A percentile compares a stretch with the other conserved stretches of the same genome.
phyloP scores from a whole-genome alignment of 164 flowering plant species.

The Macadamia tetraphylla region DNA sequence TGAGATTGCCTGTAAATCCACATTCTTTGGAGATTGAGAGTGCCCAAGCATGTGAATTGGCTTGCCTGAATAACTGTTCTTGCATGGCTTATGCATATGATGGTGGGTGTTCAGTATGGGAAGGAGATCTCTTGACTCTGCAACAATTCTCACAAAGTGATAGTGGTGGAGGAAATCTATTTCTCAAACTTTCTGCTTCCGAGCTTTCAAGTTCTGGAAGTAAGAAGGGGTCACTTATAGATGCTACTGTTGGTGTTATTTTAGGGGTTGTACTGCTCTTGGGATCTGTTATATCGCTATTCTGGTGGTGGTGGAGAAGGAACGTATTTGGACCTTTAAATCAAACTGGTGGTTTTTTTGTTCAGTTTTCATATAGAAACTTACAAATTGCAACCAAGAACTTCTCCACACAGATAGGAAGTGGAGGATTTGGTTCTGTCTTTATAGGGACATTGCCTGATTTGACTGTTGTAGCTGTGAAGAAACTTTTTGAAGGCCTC shows the following conservation, averaged over 20 bases:
- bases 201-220: conserved; percentile 3
- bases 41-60: conserved; percentile 19
- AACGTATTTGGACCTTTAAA: background rate
- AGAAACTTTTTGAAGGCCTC: conserved; percentile 37
- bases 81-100: conserved; percentile 30
- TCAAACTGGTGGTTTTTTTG: too few relatives aligned
- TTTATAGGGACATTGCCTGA: conserved; percentile 43
- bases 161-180: conserved; percentile 12
- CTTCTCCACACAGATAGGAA: conserved; percentile 20
- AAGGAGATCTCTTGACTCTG: conserved; percentile 18
- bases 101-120: conserved; percentile 24
- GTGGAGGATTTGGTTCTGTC: conserved; percentile 54
- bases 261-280: background rate
- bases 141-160: conserved; percentile 16
- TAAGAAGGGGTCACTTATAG: too few relatives aligned
- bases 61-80: conserved; percentile 30
- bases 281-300: background rate
- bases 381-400: background rate
- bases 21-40: conserved; percentile 8
- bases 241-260: too few relatives aligned
- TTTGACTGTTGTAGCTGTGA: conserved; percentile 37
- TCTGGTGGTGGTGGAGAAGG: background rate
- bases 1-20: conserved; percentile 16
- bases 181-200: conserved; percentile 18
- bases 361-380: background rate